These are phyloP conservation scores for Taphrina wiesneri DNA, from an alignment of 1,139 yeast genomes.

Conservation along the genomic window DNA sequence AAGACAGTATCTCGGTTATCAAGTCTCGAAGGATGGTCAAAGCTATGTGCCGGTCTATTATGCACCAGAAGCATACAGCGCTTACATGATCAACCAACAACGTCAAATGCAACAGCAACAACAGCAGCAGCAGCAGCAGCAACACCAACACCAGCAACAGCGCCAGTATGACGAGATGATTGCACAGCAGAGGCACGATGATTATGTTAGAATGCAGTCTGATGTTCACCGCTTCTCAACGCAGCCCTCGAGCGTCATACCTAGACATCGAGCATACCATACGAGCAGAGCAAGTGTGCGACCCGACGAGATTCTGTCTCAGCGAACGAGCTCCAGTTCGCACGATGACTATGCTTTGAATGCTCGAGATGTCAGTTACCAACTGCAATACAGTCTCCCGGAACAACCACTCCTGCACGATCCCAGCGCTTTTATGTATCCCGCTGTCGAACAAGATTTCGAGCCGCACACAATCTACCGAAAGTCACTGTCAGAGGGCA, in stretches of 20 bases:
- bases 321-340: not conserved
- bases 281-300: not conserved
- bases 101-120: not conserved
- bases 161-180: not conserved
- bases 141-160: not conserved
- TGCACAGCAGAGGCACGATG: not conserved
- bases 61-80: not conserved
- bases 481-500: not conserved
- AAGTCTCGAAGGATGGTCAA: slow-evolving; percentile 3
- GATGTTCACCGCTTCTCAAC: not conserved
- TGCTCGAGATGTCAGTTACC: not conserved
- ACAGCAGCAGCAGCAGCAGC: slow-evolving; percentile 1
- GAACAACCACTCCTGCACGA: not conserved
- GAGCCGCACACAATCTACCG: not conserved
- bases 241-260: not conserved
- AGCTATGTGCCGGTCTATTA: slow-evolving; percentile 4
- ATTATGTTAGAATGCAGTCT: not conserved
- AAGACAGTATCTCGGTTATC: slow-evolving; percentile 1
- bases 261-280: not conserved
- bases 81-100: not conserved
- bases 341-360: not conserved
- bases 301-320: not conserved
- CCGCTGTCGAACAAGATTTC: not conserved
- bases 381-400: not conserved
- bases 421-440: not conserved